Base-by-base conservation (phyloP, 371 early-diverging fungal genomes). In the Apophysomyces trapeziformis region DNA sequence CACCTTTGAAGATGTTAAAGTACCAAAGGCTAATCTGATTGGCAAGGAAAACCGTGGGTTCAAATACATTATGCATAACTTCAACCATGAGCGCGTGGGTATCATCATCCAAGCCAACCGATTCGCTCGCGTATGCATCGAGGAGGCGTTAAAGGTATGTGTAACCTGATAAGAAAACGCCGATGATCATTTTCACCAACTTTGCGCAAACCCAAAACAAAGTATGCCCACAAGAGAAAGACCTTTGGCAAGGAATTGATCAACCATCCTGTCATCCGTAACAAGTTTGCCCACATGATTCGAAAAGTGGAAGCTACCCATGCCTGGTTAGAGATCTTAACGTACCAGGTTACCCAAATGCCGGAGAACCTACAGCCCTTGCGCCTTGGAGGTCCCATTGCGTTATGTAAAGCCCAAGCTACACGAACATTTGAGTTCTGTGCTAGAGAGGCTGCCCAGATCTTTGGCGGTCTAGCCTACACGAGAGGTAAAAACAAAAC, bases 21-120 rank as follows among this genome's bases (percentile, higher is more conserved):
- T 94, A 1, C 95, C 95, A 46, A 88, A 85, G 44, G 80, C 82
- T 64, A 93, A 94, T 69, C 37, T 94, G 60, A 86, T 94, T 73
- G 95, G 95, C 32, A 85, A 92, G 71, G 92, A 90, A 69, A 93
- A 93, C 84, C 85, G 88, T 18, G 95, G 93, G 1, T 94, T 94
- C 87, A 93, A 93, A 76, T 88, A 83, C 57, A 88, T 88, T 39
- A 86, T 87, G 85, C 69, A 79, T 62, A 89, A 90, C 74, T 92
- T 91, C 60, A 90, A 90, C 72, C 85, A 87, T 65, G 92, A 92
- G 66, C 83, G 87, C 41, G 79, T 87, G 87, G 93, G 93, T 44
- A 92, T 95, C 54, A 85, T 87, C 26, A 87, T 88, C 65, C 94
- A 95, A 77, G 90, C 93, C 18, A 92, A 79, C 43, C 86, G 95